A percentile compares a stretch with the other conserved stretches of the same genome.
Conservation (phyloP, 805 yeast genomes). For the Saccharomycopsis synnaedendra region DNA sequence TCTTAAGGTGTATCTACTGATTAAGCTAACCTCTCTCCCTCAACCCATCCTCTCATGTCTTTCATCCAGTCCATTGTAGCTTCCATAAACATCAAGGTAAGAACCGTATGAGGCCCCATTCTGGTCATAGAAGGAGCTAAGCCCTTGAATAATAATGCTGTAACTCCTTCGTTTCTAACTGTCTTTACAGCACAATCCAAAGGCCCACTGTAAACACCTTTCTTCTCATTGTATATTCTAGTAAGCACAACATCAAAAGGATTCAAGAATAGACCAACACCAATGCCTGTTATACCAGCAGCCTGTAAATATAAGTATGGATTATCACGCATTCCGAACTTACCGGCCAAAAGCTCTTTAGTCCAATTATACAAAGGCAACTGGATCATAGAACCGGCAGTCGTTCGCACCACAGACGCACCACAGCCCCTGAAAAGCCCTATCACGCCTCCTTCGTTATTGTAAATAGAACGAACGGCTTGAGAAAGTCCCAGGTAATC, state of each 20-base stretch:
- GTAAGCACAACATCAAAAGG: slow-evolving; percentile 96
- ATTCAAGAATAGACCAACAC: slow-evolving; percentile 92
- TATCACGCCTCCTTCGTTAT: slow-evolving; percentile 61
- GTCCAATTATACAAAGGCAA: slow-evolving; percentile 79
- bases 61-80: slow-evolving; percentile 62
- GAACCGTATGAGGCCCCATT: slow-evolving; percentile 89
- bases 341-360: slow-evolving; percentile 46
- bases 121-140: slow-evolving; percentile 87
- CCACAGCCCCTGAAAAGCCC: slow-evolving; percentile 89
- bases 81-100: slow-evolving; percentile 90
- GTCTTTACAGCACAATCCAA: slow-evolving; percentile 84
- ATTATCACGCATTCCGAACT: slow-evolving; percentile 24
- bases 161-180: slow-evolving; percentile 67
- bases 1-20: no score
- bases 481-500: slow-evolving; percentile 60
- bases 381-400: slow-evolving; percentile 93
- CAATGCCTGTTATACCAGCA: slow-evolving; percentile 73
- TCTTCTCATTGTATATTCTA: slow-evolving; percentile 83
- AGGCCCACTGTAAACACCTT: slow-evolving; percentile 76
- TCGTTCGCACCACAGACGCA: slow-evolving; percentile 90
- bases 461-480: slow-evolving; percentile 54
- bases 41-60: background rate
- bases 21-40: background rate
- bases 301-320: slow-evolving; percentile 69
- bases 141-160: slow-evolving; percentile 79